Evolutionary conservation across 2,329 filamentous ascomycete genomes (phyloP), one percentile per base, ranked within the genome.

Genomic region (Elsinoe fawcettii): DNA sequence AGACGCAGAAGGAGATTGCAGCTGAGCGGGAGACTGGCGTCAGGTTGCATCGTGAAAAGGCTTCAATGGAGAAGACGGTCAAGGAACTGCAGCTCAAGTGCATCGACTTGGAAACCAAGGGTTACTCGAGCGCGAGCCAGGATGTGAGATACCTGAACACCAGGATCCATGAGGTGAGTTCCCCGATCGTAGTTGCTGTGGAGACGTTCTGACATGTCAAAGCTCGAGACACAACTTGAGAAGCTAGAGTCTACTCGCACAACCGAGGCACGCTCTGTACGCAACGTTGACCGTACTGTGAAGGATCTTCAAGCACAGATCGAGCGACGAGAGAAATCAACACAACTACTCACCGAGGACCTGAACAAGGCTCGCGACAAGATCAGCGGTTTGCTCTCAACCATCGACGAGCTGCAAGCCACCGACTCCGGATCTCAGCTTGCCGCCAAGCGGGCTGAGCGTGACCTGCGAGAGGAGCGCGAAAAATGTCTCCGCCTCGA

Each of bases 101-200:
- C 57, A 86, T 99, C 55, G 93, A 97, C 69, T 79, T 97, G 7
- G 92, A 99, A 75, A 97, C 93, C 43, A 97, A 97, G 77, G 90
- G 91, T 55, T 97, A 95, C 74, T 93, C 91, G 18, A 95, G 86
- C 63, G 88, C 88, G 22, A 96, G 91, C 70, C 90, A 96, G 66
- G 92, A 97, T 72, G 89, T 97, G 64, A 87, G 93, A 67, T 97
- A 96, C 76, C 74, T 97, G 66, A 88, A 96, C 73, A 92, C 90
- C 67, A 84, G 92, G 53, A 90, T 99, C 63, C 90, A 96, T 75
- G 92, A 97, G 81, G 91, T 95, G 78, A 80, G 83, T 70, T 27
- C 25, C 44, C 22, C 41, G 53, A 14, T 57, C 23, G 14, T 37
- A 63, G 65, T 62, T 66, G 58, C 12, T 12, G 8, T 14, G 59